A percentile compares a stretch with the other conserved stretches of the same genome.
phyloP scores from a whole-genome alignment of 2,329 filamentous ascomycete genomes.

The Salinomyces thailandicus region DNA sequence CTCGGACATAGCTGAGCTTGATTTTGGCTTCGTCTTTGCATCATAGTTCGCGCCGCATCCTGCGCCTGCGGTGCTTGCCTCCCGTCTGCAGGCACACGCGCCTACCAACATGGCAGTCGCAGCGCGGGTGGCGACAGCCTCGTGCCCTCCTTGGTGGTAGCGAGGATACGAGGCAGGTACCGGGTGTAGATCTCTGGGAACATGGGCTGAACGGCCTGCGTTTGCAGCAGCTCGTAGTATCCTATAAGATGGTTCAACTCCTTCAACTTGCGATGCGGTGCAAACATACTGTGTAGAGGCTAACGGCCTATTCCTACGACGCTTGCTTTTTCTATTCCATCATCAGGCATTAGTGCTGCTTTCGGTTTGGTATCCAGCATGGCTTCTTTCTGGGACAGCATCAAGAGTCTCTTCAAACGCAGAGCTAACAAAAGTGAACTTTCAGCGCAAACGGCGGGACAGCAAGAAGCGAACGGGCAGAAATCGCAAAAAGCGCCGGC shows the following conservation, averaged over 20 bases:
- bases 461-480: not conserved
- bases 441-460: not conserved
- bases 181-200: not conserved
- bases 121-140: not conserved
- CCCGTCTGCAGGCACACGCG: not conserved
- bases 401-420: conserved; percentile 4
- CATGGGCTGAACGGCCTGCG: not conserved
- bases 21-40: conserved; percentile 4
- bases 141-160: not conserved
- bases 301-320: not conserved
- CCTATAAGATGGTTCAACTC: not conserved
- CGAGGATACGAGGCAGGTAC: not conserved
- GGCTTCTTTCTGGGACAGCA: conserved; percentile 5
- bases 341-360: not conserved
- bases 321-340: not conserved
- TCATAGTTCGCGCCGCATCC: not conserved
- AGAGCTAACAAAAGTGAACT: conserved; percentile 1
- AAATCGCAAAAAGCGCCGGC: not conserved
- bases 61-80: not conserved
- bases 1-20: not conserved
- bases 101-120: not conserved
- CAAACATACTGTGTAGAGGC: not conserved
- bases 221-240: not conserved
- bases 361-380: conserved; percentile 1
- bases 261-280: not conserved